Evolutionary conservation across 352 stramenopile species (phyloP), one percentile per base, ranked within the genome.

Genomic region (Globisporangium cylindrosporum): DNA sequence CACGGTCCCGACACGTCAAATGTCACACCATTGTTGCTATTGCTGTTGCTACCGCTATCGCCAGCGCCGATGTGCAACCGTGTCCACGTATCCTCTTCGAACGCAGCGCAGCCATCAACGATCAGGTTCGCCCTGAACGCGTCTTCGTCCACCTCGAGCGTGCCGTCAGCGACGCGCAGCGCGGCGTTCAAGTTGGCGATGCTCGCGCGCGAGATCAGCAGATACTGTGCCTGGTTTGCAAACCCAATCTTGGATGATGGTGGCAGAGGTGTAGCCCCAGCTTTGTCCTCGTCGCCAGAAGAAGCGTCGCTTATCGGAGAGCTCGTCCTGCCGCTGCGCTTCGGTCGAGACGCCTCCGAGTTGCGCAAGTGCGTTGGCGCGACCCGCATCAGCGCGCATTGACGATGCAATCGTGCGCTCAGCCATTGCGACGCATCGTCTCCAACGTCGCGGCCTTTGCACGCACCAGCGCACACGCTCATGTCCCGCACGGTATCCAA

Each of bases 81-180:
- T 34, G 32, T 57, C 89, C 89, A 97, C 51, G 67, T 36, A 63
- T 97, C 89, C 66, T 97, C 88, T n/a, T 81, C 81, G 64, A 95
- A 92, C 38, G 84, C 73, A 1, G 73, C 74, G 55, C 80, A 81
- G 20, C 85, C 81, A 48, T 92, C 86, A 22, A 93, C 75, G 59
- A 90, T 83, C 14, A 94, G 56, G 43, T 95, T 92, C 6, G 86
- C 81, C 25, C 84, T 77, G 62, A 97, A 95, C 25, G 77, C 79
- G 68, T 88, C 83, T 63, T 93, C 85, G 49, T 73, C 62, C 46
- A 91, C 74, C 32, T 58, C 54, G 54, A 79, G 72, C n/a, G 69
- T 67, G 14, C 46, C 56, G 22, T 78, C 71, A 0, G 75, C 74
- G 3, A 72, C 68, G 3, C 27, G 34, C 5, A 92, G 73, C 7